These are phyloP conservation scores for Larix kaempferi DNA, from an alignment of 75 land plant species.

Conservation along the genomic window DNA sequence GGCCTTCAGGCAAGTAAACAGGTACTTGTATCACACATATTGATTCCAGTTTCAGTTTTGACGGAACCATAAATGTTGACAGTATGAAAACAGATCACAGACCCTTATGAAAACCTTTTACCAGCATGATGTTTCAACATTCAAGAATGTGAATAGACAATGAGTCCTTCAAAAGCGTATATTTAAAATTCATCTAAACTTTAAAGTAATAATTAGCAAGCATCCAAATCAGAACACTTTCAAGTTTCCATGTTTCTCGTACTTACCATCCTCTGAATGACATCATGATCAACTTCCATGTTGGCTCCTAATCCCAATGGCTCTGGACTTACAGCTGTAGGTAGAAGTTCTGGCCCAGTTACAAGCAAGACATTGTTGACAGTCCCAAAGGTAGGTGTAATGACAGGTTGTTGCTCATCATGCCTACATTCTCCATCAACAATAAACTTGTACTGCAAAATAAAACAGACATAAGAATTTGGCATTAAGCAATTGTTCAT, in stretches of 20 bases:
- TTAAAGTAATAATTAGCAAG: neutral
- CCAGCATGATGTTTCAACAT: neutral
- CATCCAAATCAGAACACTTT: neutral
- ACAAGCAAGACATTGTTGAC: constrained; percentile 71
- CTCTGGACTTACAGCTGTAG: constrained; percentile 25
- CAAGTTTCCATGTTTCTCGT: neutral
- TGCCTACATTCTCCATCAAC: constrained; percentile 97
- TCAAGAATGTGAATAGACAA: neutral
- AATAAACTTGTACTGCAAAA: constrained; percentile 82
- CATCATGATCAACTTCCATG: constrained; percentile 88
- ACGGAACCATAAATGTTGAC: neutral
- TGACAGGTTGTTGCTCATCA: constrained; percentile 60
- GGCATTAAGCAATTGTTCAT: too few species aligned
- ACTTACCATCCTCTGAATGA: constrained; percentile 52
- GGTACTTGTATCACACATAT: too few species aligned
- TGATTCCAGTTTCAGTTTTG: too few species aligned
- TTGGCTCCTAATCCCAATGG: constrained; percentile 26
- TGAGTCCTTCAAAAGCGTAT: neutral
- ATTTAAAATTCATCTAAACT: neutral
- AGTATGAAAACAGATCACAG: neutral
- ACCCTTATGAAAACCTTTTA: neutral
- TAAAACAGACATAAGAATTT: neutral
- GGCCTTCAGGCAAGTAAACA: too few species aligned
- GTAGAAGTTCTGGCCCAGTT: constrained; percentile 28
- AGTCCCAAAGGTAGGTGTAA: constrained; percentile 55